Base-by-base conservation (phyloP, 305 asterid species). In the Nicotiana rustica region DNA sequence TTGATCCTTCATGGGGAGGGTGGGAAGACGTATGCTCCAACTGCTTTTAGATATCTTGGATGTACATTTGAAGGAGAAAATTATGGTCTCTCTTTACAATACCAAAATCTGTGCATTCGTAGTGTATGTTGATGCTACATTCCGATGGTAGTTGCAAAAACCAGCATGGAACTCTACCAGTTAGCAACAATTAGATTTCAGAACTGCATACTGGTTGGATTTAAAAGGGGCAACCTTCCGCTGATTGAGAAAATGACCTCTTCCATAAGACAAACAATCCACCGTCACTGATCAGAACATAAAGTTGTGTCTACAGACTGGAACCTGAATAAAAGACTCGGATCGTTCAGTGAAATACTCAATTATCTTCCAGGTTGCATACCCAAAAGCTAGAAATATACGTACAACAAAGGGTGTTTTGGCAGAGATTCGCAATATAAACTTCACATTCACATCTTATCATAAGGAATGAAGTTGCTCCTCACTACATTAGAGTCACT, bases 41-140 rank as follows among this genome's bases (percentile, higher is more conserved):
- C 17, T 52, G 80, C 80, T 75, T 75, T 75, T 29, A 15, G 47
- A 29, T 75, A 75, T 52, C 44, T 52, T 52, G 56, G 80, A 75
- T 29, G 66, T 52, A 75, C 66, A 55, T 75, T 52, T 61, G 49
- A 55, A 75, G 80, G 66, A 25, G 80, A 55, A 75, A 15, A 15
- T 52, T 52, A 15, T 75, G 64, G 62, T 8, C 66, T 75, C 71
- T 66, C 80, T 75, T 75, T 75, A 52, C 29, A 52, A 52, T 75
- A 75, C 47, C 66, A 75, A 75, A 55, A 55, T 8, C 49, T 75
- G 80, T 52, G 80, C 80, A 75, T 29, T 52, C 55, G 80, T 75
- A 12, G 17, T 3, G 17, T 52, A 52, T 52, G 15, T 3, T 52
- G 57, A 52, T 3, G 57, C 80, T 29, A 75, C 65, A 52, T 52